Evolutionary conservation across 2,329 filamentous ascomycete genomes (phyloP).

Genomic region (Thelonectria rubi): DNA sequence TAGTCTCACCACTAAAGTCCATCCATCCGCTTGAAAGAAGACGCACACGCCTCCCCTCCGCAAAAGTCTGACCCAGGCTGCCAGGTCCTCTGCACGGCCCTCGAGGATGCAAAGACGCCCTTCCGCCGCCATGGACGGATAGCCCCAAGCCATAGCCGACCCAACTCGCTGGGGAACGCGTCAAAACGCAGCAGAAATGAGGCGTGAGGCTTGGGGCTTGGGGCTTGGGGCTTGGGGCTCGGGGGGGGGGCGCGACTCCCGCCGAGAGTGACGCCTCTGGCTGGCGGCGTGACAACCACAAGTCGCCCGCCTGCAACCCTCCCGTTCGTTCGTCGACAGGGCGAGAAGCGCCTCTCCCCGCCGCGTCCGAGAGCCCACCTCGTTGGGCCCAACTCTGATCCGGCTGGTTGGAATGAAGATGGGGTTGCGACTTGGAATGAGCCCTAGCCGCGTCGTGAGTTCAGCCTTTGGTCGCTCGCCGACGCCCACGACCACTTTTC

Average conservation of each 20-base stretch:
- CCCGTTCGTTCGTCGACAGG: slow-evolving; percentile 5
- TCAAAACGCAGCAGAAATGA: slow-evolving; percentile 30
- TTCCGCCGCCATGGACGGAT: slow-evolving; percentile 47
- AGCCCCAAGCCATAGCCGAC: slow-evolving; percentile 47
- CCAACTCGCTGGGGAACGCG: slow-evolving; percentile 44
- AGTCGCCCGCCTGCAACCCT: slow-evolving; percentile 24
- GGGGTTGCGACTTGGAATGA: slow-evolving; percentile 37
- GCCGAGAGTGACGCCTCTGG: slow-evolving; percentile 30
- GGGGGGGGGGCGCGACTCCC: slow-evolving; percentile 34
- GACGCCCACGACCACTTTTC: slow-evolving; percentile 22
- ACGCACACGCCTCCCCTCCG: slow-evolving; percentile 27
- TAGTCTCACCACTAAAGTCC: slow-evolving; percentile 16
- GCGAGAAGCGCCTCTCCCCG: not conserved
- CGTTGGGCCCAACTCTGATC: slow-evolving; percentile 33
- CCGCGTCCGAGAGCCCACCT: slow-evolving; percentile 1
- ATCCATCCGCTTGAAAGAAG: slow-evolving; percentile 9
- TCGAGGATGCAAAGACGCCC: slow-evolving; percentile 26
- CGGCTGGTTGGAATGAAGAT: slow-evolving; percentile 37
- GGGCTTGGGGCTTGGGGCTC: too few species aligned
- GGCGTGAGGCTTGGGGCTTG: slow-evolving; percentile 20
- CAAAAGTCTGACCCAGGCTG: not conserved
- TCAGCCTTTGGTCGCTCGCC: slow-evolving; percentile 1
- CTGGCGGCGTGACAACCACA: slow-evolving; percentile 31
- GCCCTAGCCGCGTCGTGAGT: not conserved
- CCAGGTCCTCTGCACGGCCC: slow-evolving; percentile 35